Evolutionary conservation across 106 monocot species (phyloP), one percentile per base, ranked within the genome.

Genomic region (Phalaenopsis equestris): DNA sequence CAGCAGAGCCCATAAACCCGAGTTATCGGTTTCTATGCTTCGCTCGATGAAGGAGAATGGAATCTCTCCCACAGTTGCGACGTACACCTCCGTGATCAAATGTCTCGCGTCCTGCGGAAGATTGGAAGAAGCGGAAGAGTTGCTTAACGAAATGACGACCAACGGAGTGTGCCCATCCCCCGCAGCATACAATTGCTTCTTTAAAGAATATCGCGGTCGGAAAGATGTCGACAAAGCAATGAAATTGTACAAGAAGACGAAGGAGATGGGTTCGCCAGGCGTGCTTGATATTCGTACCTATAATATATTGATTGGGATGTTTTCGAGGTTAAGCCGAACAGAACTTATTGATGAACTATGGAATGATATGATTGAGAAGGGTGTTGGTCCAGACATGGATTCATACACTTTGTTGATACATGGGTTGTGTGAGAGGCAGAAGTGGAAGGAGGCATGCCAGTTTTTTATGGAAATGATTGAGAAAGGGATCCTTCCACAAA

Each of bases 381-480:
- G 88, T 4, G 73, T 88, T 56, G 84, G 90, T 49, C 98, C 98
- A 37, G 98, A 99, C 79, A 67, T 99, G 81, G 92, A 99, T 84
- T 85, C 98, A 0, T 99, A 93, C 41, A 99, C 98, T 0, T 76
- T 86, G 82, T 36, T 99, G 77, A 87, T 99, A 19, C 98, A 99
- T 81, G 98, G 83, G 19, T 75, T 99, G 21, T 99, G 98, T 76
- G 80, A 80, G 56, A 92, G 87, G 67, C 82, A 86, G 56, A 92
- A 87, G 82, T 99, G 98, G 98, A 86, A 84, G 80, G 85, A 90
- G 73, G 94, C 94, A 4, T 99, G 98, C 30, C 83, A 87, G 74
- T 90, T 88, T 75, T 94, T 99, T 79, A 93, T 94, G 94, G 92
- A 99, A 81, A 99, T 99, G 98, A 94, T 99, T 48, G 98, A 99